These are phyloP conservation scores for Dryas octopetala DNA, from an alignment of 306 rosid genomes.

Conservation along the genomic window DNA sequence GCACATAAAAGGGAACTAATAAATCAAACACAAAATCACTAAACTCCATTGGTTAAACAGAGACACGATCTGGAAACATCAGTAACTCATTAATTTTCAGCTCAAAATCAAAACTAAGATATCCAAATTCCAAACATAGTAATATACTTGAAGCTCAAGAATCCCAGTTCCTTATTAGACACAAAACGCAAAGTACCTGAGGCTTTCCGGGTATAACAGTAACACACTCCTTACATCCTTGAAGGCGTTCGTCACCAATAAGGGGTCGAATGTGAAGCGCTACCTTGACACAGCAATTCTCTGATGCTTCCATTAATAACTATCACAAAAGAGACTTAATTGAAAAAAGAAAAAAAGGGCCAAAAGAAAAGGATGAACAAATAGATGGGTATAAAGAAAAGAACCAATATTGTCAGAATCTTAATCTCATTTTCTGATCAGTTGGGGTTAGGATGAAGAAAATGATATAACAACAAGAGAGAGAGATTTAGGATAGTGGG, in stretches of 20 bases:
- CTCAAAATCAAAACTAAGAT: conserved; percentile 7
- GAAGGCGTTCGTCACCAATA: conserved; percentile 66
- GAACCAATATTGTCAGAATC: conserved; percentile 9
- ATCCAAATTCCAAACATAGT: conserved; percentile 2
- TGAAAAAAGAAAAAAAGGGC: not conserved
- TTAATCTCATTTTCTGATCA: conserved; percentile 17
- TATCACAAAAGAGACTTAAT: not conserved
- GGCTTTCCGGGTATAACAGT: conserved; percentile 52
- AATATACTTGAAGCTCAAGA: not conserved
- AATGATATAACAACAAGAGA: conserved; percentile 40
- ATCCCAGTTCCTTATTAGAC: conserved; percentile 2
- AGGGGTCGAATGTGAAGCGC: conserved; percentile 85
- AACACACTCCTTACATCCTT: conserved; percentile 73
- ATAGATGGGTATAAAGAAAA: conserved; percentile 11
- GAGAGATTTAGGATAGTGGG: not conserved
- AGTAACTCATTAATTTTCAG: not conserved
- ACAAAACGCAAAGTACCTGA: conserved; percentile 47
- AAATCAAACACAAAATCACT: not conserved
- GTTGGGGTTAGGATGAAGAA: conserved; percentile 39
- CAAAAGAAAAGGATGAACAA: not conserved
- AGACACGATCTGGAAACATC: not conserved
- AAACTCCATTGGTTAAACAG: not conserved
- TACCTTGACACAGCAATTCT: conserved; percentile 74
- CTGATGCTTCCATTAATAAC: conserved; percentile 55
- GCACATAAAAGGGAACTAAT: not conserved